Evolutionary conservation across 768 basidiomycete species (phyloP).

Genomic region (Tephrocybe sp.): DNA sequence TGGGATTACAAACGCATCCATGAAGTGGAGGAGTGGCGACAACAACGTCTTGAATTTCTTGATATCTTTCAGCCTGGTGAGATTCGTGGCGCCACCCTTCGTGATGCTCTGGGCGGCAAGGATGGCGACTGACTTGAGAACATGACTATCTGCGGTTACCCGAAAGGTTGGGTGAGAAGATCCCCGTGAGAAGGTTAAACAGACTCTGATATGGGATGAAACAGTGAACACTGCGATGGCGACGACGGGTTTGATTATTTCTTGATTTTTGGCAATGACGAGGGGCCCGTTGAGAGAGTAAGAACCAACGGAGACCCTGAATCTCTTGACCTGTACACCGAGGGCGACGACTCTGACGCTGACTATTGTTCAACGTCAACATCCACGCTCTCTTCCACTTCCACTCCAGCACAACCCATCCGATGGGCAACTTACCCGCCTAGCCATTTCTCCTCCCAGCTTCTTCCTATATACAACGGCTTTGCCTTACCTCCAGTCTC

Average conservation of each 20-base stretch:
- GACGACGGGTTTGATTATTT: conserved; percentile 21
- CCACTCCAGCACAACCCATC: conserved; percentile 8
- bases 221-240: conserved; percentile 29
- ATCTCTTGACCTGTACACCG: background rate
- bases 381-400: background rate
- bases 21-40: conserved; percentile 52
- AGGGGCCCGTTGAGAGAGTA: conserved; percentile 36
- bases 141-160: conserved; percentile 75
- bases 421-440: conserved; percentile 68
- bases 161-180: conserved; percentile 67
- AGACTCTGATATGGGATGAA: conserved; percentile 46
- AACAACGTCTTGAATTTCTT: conserved; percentile 59
- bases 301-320: conserved; percentile 19
- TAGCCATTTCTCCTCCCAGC: conserved; percentile 54
- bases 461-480: conserved; percentile 52
- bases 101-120: conserved; percentile 49
- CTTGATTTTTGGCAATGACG: conserved; percentile 37
- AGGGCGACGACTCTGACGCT: background rate
- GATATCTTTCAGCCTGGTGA: conserved; percentile 57
- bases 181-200: conserved; percentile 48
- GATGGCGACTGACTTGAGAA: conserved; percentile 55
- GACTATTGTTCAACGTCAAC: background rate
- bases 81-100: conserved; percentile 46
- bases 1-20: conserved; percentile 48
- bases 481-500: conserved; percentile 32